A percentile compares a stretch with the other conserved stretches of the same genome.
Conservation (phyloP, 768 basidiomycete genomes). For the Brasilioporus rufonigricans region DNA sequence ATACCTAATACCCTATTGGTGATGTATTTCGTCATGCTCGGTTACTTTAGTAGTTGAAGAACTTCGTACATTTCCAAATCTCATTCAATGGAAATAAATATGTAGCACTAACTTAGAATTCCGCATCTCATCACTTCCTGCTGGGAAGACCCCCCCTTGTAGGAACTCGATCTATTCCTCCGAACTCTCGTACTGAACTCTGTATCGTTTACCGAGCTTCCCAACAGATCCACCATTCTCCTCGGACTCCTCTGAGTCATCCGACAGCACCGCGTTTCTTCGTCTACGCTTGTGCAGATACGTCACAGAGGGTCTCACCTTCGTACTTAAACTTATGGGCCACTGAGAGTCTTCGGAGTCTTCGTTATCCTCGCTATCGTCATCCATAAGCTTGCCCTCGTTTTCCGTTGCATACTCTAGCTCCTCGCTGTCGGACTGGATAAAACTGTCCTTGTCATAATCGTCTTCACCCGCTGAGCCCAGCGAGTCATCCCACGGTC, state of each 20-base stretch:
- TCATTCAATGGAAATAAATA: no score
- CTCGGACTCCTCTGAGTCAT: slow-evolving; percentile 2
- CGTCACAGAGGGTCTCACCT: background rate
- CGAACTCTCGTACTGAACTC: background rate
- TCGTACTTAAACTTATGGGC: background rate
- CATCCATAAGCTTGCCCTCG: background rate
- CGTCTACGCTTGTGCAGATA: background rate
- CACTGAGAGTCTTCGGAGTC: background rate
- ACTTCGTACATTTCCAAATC: no score
- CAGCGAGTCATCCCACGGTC: slow-evolving; percentile 9
- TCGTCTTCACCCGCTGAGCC: slow-evolving; percentile 14
- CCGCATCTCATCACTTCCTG: no score
- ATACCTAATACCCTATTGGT: no score
- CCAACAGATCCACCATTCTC: fast-evolving
- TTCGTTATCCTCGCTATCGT: background rate
- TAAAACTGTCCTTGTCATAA: slow-evolving; percentile 7
- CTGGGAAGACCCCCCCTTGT: no score
- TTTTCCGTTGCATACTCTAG: background rate
- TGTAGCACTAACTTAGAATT: no score
- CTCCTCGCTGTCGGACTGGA: slow-evolving; percentile 3
- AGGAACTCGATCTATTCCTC: no score
- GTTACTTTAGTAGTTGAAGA: no score
- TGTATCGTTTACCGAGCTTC: slow-evolving; percentile 7
- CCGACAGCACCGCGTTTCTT: slow-evolving; percentile 2
- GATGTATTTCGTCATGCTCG: no score